These are phyloP conservation scores for Phytophthora tentaculata DNA, from an alignment of 352 stramenopile genomes.

Conservation along the genomic window DNA sequence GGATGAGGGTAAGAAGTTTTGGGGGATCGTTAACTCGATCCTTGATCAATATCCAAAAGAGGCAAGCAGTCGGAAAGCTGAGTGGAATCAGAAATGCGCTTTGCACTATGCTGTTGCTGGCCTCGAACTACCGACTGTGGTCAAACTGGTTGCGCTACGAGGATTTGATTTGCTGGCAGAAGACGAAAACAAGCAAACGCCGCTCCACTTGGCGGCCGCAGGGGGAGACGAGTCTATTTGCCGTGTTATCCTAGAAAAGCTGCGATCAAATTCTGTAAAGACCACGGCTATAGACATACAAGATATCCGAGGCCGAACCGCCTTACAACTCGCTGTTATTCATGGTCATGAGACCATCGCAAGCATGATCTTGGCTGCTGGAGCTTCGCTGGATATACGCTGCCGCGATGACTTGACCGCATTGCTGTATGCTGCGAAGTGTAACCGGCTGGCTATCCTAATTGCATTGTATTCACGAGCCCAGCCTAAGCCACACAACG, in stretches of 20 bases:
- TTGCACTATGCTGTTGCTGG: slow-evolving; percentile 60
- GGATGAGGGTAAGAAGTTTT: slow-evolving; percentile 50
- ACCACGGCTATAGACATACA: slow-evolving; percentile 36
- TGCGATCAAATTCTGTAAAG: slow-evolving; percentile 25
- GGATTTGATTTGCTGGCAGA: slow-evolving; percentile 50
- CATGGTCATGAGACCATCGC: slow-evolving; percentile 52
- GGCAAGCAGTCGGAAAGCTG: slow-evolving; percentile 35
- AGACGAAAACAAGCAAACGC: slow-evolving; percentile 52
- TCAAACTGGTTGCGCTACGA: slow-evolving; percentile 47
- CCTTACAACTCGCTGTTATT: slow-evolving; percentile 57
- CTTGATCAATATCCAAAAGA: slow-evolving; percentile 43
- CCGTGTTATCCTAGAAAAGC: slow-evolving; percentile 40
- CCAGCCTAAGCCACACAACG: slow-evolving; percentile 17
- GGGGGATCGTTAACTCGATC: slow-evolving; percentile 41
- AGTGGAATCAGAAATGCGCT: slow-evolving; percentile 48
- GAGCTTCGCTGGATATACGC: slow-evolving; percentile 43
- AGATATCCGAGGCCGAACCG: slow-evolving; percentile 46
- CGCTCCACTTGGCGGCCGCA: slow-evolving; percentile 54
- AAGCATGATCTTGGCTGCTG: slow-evolving; percentile 41
- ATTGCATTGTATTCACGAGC: slow-evolving; percentile 46
- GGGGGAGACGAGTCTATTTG: slow-evolving; percentile 53
- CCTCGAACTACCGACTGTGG: slow-evolving; percentile 40
- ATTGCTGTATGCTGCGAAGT: slow-evolving; percentile 54
- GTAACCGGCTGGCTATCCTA: slow-evolving; percentile 55
- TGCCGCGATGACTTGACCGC: slow-evolving; percentile 51